Evolutionary conservation across 352 stramenopile genomes (phyloP).

Genomic region (Pythium biforme): DNA sequence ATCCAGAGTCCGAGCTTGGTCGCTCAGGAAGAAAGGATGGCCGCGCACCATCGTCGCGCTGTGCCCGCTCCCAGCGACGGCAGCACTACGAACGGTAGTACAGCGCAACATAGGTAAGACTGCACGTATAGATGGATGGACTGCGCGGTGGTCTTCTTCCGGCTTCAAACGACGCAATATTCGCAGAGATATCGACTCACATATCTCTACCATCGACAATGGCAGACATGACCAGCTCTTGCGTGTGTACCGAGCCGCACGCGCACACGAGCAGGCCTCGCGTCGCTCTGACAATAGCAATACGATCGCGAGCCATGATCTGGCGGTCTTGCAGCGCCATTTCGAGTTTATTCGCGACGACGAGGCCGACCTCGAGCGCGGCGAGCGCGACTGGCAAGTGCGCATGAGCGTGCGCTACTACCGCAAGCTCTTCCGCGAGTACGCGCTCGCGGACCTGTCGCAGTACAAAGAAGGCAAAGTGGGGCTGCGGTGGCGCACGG

Average conservation of each 20-base stretch:
- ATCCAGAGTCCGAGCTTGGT: too few species aligned
- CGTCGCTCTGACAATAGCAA: not conserved
- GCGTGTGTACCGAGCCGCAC: slow-evolving; percentile 33
- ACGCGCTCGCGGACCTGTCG: slow-evolving; percentile 73
- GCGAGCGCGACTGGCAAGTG: slow-evolving; percentile 63
- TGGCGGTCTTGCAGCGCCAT: slow-evolving; percentile 43
- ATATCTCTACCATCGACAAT: not conserved
- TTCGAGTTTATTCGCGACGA: slow-evolving; percentile 85
- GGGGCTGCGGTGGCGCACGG: slow-evolving; percentile 77
- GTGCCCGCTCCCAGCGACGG: not conserved
- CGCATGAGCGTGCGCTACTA: slow-evolving; percentile 87
- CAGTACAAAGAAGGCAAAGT: slow-evolving; percentile 62
- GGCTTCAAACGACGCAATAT: too few species aligned
- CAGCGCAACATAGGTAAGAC: slow-evolving; percentile 3
- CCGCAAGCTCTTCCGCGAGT: slow-evolving; percentile 78
- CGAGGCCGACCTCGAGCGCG: slow-evolving; percentile 45
- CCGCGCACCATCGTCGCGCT: too few species aligned
- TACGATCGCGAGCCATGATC: slow-evolving; percentile 31
- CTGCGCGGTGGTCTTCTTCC: too few species aligned
- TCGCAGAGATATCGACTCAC: too few species aligned
- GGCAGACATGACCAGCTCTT: slow-evolving; percentile 57
- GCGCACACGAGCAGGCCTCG: slow-evolving; percentile 5
- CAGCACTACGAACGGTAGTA: too few species aligned
- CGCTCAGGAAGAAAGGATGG: too few species aligned
- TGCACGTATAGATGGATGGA: too few species aligned